Evolutionary conservation across 305 asterid species (phyloP).

Genomic region (Fraxinus nigra): DNA sequence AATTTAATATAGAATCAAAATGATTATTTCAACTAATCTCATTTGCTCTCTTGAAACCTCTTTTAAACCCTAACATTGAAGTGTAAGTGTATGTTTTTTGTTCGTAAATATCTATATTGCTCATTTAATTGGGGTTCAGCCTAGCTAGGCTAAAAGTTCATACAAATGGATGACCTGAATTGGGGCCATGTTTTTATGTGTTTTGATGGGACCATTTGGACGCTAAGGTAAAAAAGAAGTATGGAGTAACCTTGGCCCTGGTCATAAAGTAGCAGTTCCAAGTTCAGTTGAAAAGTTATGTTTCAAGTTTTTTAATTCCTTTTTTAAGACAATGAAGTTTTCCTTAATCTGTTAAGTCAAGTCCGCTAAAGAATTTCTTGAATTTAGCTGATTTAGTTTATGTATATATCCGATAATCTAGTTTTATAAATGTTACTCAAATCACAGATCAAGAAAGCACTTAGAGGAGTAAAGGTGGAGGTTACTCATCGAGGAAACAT

Average conservation of each 20-base stretch:
- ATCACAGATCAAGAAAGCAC: slow-evolving; percentile 71
- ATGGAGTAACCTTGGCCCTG: background rate
- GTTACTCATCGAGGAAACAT: slow-evolving; percentile 81
- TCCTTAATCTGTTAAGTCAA: background rate
- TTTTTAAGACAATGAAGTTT: background rate
- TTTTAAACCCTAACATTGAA: background rate
- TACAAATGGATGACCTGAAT: background rate
- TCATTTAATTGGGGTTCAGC: background rate
- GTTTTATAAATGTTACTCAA: background rate
- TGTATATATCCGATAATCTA: background rate
- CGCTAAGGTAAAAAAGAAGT: background rate
- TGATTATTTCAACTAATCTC: background rate
- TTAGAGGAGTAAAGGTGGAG: slow-evolving; percentile 79
- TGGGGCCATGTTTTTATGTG: background rate
- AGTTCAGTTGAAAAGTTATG: background rate
- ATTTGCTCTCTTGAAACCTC: background rate
- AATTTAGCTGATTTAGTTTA: background rate
- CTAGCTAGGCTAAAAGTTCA: background rate
- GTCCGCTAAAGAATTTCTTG: background rate
- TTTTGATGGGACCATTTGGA: background rate
- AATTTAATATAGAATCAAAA: background rate
- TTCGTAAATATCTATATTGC: background rate
- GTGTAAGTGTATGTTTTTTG: background rate
- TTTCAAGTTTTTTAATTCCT: background rate
- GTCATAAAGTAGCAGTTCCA: background rate